Base-by-base conservation (phyloP, 768 basidiomycete genomes). In the Boletellus sp. region DNA sequence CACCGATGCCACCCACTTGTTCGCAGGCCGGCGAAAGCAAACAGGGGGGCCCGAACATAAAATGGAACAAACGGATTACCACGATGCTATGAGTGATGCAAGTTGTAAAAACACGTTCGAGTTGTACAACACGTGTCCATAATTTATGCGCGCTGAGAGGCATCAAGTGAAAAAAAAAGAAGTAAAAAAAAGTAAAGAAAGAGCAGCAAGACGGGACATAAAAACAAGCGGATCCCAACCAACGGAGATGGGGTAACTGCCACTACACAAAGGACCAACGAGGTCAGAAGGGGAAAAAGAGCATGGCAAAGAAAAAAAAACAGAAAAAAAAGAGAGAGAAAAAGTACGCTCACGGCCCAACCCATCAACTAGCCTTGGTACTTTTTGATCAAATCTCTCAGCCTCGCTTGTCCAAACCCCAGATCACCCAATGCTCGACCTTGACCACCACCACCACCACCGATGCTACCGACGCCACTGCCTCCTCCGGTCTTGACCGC, bases 301-400 rank as follows among this genome's bases (percentile, higher is more conserved):
- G 19, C 4, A 12, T 7, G 24, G 12, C 16, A 11, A 39, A 17
- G 34, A 24, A 20, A 36, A 11, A 34, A n/a, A 33, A 31, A 24
- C 13, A 26, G 37, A 20, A 33, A 33, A 12, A 33, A 28, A 23
- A 19, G 6, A 22, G 20, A 17, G 17, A 37, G 2, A 20, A 20
- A 20, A 6, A 26, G 23, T 13, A 32, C 53, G 24, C 20, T 34
- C 22, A 34, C 8, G 20, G 32, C 20, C 12, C 33, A 28, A 26
- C 26, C 26, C 26, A 26, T 26, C 9, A 26, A 9, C 17, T 56
- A 66, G 28, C 73, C 72, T 68, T 91, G 88, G 63, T 90, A 91
- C 60, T 88, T 86, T 78, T 83, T 85, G 64, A 90, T 90, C 53
- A 90, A 71, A 68, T 90, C 87, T 48, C 86, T 72, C 56, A 90